phyloP scores from a whole-genome alignment of 2,329 filamentous ascomycete species.

The Diaporthe amygdali region DNA sequence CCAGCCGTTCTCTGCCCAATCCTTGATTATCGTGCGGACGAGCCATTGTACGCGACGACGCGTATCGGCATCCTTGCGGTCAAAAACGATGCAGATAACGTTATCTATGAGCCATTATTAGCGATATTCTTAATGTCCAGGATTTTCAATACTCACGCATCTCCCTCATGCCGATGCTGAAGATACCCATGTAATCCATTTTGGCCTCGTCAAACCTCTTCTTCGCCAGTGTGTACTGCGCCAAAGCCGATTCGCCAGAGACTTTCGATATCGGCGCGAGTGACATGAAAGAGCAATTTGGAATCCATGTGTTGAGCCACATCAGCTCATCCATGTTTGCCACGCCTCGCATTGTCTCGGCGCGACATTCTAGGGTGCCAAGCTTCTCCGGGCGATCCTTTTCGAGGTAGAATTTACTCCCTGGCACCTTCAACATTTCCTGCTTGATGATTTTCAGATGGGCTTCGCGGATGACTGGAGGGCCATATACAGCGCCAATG shows the following conservation, averaged over 20 bases:
- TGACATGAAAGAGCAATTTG: conserved; percentile 42
- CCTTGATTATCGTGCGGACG: conserved; percentile 40
- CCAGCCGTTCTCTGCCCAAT: conserved; percentile 41
- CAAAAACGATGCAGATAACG: conserved; percentile 49
- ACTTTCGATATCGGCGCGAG: conserved; percentile 44
- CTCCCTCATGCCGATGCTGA: conserved; percentile 42
- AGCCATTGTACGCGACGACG: conserved; percentile 34
- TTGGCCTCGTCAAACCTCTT: conserved; percentile 30
- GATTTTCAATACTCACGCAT: conserved; percentile 45
- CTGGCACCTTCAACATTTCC: conserved; percentile 38
- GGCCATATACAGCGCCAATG: conserved; percentile 46
- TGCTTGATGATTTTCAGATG: conserved; percentile 38
- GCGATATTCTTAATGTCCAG: background rate
- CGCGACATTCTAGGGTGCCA: conserved; percentile 10
- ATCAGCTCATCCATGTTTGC: conserved; percentile 45
- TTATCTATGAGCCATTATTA: conserved; percentile 31
- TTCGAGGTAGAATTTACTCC: conserved; percentile 40
- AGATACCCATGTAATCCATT: conserved; percentile 38
- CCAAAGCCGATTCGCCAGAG: conserved; percentile 38
- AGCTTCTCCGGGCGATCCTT: conserved; percentile 36
- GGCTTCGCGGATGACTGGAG: conserved; percentile 32
- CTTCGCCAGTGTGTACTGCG: conserved; percentile 38
- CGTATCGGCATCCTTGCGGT: conserved; percentile 40
- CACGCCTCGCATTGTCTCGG: conserved; percentile 35
- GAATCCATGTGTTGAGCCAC: conserved; percentile 40